These are phyloP conservation scores for Penicillium paxilli DNA, from an alignment of 495 filamentous ascomycete genomes.

Conservation along the genomic window DNA sequence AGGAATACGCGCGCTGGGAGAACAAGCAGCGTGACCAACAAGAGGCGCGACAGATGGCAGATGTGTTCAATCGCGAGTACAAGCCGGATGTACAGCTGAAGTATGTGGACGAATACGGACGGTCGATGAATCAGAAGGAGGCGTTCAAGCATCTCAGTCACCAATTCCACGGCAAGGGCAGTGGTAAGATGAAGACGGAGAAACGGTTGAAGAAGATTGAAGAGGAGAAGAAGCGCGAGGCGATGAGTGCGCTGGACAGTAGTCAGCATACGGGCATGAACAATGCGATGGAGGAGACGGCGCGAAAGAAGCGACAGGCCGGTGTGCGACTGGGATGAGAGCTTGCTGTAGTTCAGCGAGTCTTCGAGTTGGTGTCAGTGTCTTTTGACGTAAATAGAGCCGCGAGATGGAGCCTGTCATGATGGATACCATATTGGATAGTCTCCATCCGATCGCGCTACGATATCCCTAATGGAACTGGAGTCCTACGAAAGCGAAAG, in stretches of 20 bases:
- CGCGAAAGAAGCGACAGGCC: conserved; percentile 83
- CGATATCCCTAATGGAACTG: conserved; percentile 6
- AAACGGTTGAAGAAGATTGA: conserved; percentile 96
- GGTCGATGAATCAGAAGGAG: conserved; percentile 86
- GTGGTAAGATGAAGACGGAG: conserved; percentile 97
- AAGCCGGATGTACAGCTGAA: conserved; percentile 86
- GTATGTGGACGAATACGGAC: conserved; percentile 85
- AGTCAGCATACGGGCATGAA: conserved; percentile 82
- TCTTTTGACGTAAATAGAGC: conserved; percentile 4
- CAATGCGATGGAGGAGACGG: conserved; percentile 67
- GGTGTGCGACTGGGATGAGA: conserved; percentile 78
- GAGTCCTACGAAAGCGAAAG: background rate
- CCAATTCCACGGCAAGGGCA: conserved; percentile 97
- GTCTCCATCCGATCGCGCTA: background rate
- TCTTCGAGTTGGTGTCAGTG: conserved; percentile 10
- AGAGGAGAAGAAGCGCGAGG: conserved; percentile 83
- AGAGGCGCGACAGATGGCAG: conserved; percentile 75
- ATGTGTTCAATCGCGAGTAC: conserved; percentile 83
- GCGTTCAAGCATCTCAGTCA: conserved; percentile 94
- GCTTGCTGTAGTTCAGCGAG: background rate
- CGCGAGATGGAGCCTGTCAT: background rate
- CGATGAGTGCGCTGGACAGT: conserved; percentile 77
- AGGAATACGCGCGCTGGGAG: conserved; percentile 81
- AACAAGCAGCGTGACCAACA: conserved; percentile 84
- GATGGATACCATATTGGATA: too few species aligned